Evolutionary conservation across 192 early-diverging fungal species (phyloP), one percentile per base, ranked within the genome.

Genomic region (Pilobolus umbonatus): DNA sequence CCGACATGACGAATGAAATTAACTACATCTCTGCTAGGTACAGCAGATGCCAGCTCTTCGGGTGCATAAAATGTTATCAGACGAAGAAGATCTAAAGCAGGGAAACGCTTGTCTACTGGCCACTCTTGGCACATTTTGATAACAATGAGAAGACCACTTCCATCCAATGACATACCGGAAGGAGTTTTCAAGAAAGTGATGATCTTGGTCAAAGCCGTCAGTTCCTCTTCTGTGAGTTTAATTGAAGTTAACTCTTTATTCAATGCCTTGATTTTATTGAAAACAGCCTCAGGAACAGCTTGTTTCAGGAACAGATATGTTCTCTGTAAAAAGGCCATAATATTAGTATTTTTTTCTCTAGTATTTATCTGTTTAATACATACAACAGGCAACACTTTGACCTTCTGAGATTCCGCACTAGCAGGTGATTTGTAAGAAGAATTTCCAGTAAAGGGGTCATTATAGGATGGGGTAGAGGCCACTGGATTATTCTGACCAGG

Each of bases 41-140:
- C 52, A 48, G 82, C 66, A 14, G 82, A 66, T 26, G 57, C 19
- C 1, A 57, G 30, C 0, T 59, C 47, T 4, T 75, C 50, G 2
- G 79, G 67, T 1, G 82, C 73, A 44, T 79, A 71, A 3, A 90
- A 64, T 0, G 84, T 78, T 3, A 71, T 61, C 11, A 95, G 65
- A 3, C 96, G 86, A 21, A 96, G 58, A 19, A 96, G 63, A 61
- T 98, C 96, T 29, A 98, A 78, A 5, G 78, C 86, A 17, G 93
- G 93, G 68, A 95, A 92, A 35, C 89, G 73, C 28, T 75, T 61
- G 2, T 64, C 64, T 14, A 73, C 68, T 4, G 92, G 88, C 94
- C 94, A 98, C 1, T 57, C 35, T 32, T 78, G 60, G 24, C 77
- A 79, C 15, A 86, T 61, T 35, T 79, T 80, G 26, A 76, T 36